These are phyloP conservation scores for Nemophila menziesii DNA, from an alignment of 257 asterid genomes.

Conservation along the genomic window DNA sequence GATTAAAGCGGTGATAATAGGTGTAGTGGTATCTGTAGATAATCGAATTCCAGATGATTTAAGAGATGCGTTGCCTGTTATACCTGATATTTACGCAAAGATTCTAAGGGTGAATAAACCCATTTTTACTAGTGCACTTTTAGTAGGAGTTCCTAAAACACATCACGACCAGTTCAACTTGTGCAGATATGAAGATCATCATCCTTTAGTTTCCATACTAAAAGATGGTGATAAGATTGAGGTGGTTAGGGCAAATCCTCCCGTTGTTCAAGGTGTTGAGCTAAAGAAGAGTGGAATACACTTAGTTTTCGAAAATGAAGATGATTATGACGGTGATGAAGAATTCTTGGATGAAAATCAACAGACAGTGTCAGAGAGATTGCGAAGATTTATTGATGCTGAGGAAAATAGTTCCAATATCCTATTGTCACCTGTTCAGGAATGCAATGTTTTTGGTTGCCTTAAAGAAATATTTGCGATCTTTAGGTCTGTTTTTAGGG, in stretches of 20 bases:
- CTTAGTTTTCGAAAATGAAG: slow-evolving; percentile 23
- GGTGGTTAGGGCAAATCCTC: slow-evolving; percentile 8
- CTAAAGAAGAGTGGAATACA: slow-evolving; percentile 19
- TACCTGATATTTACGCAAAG: slow-evolving; percentile 16
- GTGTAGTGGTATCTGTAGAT: slow-evolving; percentile 15
- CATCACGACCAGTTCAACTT: slow-evolving; percentile 19
- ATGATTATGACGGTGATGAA: slow-evolving; percentile 21
- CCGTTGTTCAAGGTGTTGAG: slow-evolving; percentile 12
- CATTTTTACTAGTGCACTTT: slow-evolving; percentile 9
- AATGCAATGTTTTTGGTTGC: neutral
- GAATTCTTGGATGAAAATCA: slow-evolving; percentile 11
- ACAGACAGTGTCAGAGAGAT: slow-evolving; percentile 15
- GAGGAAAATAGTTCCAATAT: neutral
- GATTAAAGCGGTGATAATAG: slow-evolving; percentile 19
- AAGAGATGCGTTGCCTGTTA: slow-evolving; percentile 15
- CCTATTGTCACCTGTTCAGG: neutral
- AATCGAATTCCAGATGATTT: slow-evolving; percentile 10
- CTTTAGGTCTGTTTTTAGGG: neutral
- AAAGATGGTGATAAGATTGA: slow-evolving; percentile 16
- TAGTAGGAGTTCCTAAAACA: slow-evolving; percentile 17
- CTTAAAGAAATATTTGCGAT: neutral
- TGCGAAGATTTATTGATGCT: slow-evolving; percentile 6
- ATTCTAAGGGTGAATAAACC: slow-evolving; percentile 14
- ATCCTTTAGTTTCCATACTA: slow-evolving; percentile 13
- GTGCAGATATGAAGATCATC: slow-evolving; percentile 16